Base-by-base conservation (phyloP, 1,139 yeast species). In the Diutina scorzettiae region DNA sequence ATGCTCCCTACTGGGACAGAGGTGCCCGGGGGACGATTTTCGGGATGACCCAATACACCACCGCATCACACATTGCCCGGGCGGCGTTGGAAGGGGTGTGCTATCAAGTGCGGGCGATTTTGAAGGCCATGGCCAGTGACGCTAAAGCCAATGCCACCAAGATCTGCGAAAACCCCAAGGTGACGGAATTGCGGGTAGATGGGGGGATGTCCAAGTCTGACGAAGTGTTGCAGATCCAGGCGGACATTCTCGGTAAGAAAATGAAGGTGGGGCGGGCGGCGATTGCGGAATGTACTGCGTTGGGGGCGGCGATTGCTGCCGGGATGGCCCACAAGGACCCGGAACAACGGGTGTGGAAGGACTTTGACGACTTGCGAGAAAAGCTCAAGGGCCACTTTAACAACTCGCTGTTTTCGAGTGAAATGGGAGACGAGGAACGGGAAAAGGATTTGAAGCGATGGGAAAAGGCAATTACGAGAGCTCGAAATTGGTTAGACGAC, bases 81-180 rank as follows among this genome's bases (percentile, higher is more conserved):
- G 96, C 96, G 4, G 95, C 96, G 4, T 72, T 89, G 47, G 96
- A 89, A 60, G 96, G 96, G 49, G 93, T 87, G 41, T 87, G 96
- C 62, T 89, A 75, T 71, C 96, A 89, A 66, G 91, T 91, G 19
- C 71, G 94, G 50, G 95, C 95, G 34, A 86, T 89, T 56, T 70
- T 89, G 55, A 78, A 83, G 49, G 94, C 95, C 39, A 89, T 89
- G 96, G 81, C 83, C 41, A 69, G 74, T 45, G 96, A 87, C 59
- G 83, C 91, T 2, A 83, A 83, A 24, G 69, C 69, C 6, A 71
- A 68, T 50, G 67, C 67, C 52, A 59, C 68, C 51, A 73, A 69
- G 51, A 57, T 73, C 53, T 66, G 71, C 59, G 49, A 56, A 34
- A n/a, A 12, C 3, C 53, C 58, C 46, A 76, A 78, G 31, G 66